Evolutionary conservation across 1,284 basidiomycete species (phyloP).

Genomic region (Leccinum pseudoinsigne): DNA sequence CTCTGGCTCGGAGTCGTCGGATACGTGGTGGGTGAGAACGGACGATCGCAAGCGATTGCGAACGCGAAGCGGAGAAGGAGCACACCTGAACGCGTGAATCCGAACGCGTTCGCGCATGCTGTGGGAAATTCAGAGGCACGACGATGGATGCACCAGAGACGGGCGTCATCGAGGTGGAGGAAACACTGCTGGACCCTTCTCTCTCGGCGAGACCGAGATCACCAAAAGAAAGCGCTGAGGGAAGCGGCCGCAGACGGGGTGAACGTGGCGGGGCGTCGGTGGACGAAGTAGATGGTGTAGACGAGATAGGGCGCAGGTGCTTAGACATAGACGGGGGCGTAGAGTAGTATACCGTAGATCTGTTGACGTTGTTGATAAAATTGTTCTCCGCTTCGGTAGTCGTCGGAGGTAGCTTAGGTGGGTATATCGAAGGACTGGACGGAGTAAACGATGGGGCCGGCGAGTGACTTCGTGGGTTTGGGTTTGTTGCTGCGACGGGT

Average conservation of each 20-base stretch:
- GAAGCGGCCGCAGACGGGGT: conserved; percentile 27
- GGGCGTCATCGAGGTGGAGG: not conserved
- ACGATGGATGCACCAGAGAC: not conserved
- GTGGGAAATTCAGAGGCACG: not conserved
- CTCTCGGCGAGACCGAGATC: not conserved
- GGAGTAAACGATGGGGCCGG: conserved; percentile 7
- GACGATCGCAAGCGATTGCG: conserved; percentile 30
- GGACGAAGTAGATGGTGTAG: not conserved
- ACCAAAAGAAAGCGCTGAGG: conserved; percentile 7
- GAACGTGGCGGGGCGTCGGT: conserved; percentile 38
- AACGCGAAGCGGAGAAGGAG: not conserved
- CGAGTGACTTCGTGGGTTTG: conserved; percentile 5
- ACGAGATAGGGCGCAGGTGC: not conserved
- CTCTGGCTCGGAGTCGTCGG: conserved; percentile 69
- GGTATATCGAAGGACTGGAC: conserved; percentile 20
- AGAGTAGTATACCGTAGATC: not conserved
- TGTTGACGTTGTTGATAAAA: not conserved
- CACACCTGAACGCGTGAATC: not conserved
- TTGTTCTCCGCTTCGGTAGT: conserved; percentile 3
- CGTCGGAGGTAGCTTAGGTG: conserved; percentile 11
- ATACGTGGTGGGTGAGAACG: conserved; percentile 44
- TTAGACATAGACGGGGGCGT: not conserved
- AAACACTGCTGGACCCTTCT: not conserved
- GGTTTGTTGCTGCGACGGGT: conserved; percentile 19
- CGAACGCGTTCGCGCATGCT: not conserved